These are phyloP conservation scores for Haplographium delicatum DNA, from an alignment of 495 filamentous ascomycete species.

Conservation along the genomic window DNA sequence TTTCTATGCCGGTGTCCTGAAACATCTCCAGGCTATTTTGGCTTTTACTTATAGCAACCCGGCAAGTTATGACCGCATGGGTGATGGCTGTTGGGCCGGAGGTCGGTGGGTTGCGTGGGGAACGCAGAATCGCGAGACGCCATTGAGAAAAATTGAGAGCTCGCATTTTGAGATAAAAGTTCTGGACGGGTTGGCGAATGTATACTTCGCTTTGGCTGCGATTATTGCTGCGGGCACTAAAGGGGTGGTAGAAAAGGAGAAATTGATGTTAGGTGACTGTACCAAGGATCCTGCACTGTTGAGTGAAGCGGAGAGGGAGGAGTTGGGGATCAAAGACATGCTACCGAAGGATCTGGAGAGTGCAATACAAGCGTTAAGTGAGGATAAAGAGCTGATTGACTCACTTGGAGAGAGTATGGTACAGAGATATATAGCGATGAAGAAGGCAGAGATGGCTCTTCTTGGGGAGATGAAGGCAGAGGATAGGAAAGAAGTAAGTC, in stretches of 20 bases:
- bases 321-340: constrained; percentile 47
- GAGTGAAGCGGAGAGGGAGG: constrained; percentile 39
- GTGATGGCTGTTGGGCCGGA: constrained; percentile 66
- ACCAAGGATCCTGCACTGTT: constrained; percentile 48
- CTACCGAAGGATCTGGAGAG: constrained; percentile 48
- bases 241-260: constrained; percentile 45
- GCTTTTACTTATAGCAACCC: constrained; percentile 59
- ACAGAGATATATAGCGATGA: constrained; percentile 53
- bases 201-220: constrained; percentile 63
- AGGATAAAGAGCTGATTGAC: constrained; percentile 37
- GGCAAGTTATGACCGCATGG: constrained; percentile 56
- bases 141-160: constrained; percentile 55
- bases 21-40: constrained; percentile 56
- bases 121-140: constrained; percentile 66
- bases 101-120: constrained; percentile 73
- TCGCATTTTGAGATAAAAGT: constrained; percentile 68
- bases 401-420: constrained; percentile 50
- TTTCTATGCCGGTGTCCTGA: constrained; percentile 65
- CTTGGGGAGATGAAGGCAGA: constrained; percentile 24
- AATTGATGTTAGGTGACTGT: constrained; percentile 52
- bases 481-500: constrained; percentile 15
- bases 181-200: constrained; percentile 68
- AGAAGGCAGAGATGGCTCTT: constrained; percentile 48
- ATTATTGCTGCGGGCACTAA: constrained; percentile 59
- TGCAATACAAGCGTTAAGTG: constrained; percentile 45